A percentile compares a stretch with the other conserved stretches of the same genome.
Evolutionary conservation across 495 filamentous ascomycete species (phyloP).

Genomic region (Gamarada debralockiae): DNA sequence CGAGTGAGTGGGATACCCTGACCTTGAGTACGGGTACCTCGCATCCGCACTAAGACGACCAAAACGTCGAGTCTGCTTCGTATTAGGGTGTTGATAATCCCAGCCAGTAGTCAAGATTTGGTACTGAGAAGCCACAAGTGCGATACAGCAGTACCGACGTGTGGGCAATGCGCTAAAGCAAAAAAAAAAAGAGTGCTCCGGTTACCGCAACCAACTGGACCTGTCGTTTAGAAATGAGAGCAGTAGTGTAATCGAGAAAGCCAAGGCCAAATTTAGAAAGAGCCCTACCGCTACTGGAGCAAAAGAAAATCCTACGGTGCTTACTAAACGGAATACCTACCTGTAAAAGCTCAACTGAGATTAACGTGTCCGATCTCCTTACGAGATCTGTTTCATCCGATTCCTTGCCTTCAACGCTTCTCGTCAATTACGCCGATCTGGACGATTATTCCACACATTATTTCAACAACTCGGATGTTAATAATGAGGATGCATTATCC

Average conservation of each 20-base stretch:
- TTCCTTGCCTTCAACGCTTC: not conserved
- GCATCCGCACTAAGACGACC: no score
- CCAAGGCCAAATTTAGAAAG: constrained; percentile 35
- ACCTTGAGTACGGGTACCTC: not conserved
- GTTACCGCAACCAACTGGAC: constrained; percentile 65
- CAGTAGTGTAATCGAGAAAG: constrained; percentile 60
- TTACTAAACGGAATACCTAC: not conserved
- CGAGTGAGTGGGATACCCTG: constrained; percentile 24
- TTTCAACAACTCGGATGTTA: not conserved
- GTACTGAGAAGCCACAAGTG: constrained; percentile 38
- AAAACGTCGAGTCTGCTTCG: no score
- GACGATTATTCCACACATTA: not conserved
- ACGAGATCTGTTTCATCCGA: not conserved
- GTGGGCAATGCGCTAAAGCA: constrained; percentile 60
- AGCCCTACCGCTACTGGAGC: no score
- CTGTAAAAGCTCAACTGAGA: not conserved
- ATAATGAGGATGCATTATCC: not conserved
- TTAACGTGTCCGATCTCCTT: not conserved
- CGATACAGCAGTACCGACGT: constrained; percentile 59
- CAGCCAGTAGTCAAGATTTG: not conserved
- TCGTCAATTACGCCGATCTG: not conserved
- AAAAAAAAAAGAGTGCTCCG: constrained; percentile 60
- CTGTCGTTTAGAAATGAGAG: constrained; percentile 72
- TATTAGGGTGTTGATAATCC: no score
- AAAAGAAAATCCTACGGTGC: no score